phyloP scores from a whole-genome alignment of 2,329 filamentous ascomycete genomes.

The Hypoxylon sp. region DNA sequence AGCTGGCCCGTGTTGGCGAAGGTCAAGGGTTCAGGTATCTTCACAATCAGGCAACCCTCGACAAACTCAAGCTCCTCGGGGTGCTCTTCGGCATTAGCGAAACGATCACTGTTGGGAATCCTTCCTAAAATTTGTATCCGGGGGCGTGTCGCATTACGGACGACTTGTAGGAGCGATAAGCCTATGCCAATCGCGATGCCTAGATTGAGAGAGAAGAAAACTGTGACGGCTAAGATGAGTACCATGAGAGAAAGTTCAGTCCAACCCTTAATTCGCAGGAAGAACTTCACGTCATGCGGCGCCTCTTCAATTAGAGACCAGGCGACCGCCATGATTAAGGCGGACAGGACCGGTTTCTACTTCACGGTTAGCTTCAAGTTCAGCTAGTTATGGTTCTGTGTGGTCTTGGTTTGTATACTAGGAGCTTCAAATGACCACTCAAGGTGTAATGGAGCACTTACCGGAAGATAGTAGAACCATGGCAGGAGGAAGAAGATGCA shows the following conservation, averaged over 20 bases:
- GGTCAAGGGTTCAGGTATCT: constrained; percentile 95
- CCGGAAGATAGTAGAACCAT: constrained; percentile 95
- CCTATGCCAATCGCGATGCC: constrained; percentile 96
- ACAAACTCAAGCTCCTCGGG: constrained; percentile 85
- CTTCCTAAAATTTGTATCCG: constrained; percentile 96
- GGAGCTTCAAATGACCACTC: neutral
- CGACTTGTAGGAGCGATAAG: constrained; percentile 87
- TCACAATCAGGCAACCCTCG: constrained; percentile 93
- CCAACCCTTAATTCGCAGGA: constrained; percentile 86
- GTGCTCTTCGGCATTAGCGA: constrained; percentile 85
- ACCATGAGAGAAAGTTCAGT: constrained; percentile 88
- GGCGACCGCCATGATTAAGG: constrained; percentile 96
- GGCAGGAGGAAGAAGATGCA: constrained; percentile 86
- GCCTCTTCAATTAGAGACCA: constrained; percentile 96
- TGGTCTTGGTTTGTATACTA: neutral
- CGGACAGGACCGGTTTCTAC: constrained; percentile 92
- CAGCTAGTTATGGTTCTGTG: neutral
- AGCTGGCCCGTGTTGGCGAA: constrained; percentile 97
- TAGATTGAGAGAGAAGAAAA: constrained; percentile 93
- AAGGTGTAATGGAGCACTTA: constrained; percentile 60
- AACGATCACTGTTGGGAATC: constrained; percentile 83
- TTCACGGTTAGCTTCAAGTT: constrained; percentile 19
- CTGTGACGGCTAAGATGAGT: constrained; percentile 89
- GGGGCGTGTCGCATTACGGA: constrained; percentile 89
- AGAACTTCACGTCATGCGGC: constrained; percentile 92